phyloP scores from a whole-genome alignment of 2,329 filamentous ascomycete species.

The Alternaria ventricosa region DNA sequence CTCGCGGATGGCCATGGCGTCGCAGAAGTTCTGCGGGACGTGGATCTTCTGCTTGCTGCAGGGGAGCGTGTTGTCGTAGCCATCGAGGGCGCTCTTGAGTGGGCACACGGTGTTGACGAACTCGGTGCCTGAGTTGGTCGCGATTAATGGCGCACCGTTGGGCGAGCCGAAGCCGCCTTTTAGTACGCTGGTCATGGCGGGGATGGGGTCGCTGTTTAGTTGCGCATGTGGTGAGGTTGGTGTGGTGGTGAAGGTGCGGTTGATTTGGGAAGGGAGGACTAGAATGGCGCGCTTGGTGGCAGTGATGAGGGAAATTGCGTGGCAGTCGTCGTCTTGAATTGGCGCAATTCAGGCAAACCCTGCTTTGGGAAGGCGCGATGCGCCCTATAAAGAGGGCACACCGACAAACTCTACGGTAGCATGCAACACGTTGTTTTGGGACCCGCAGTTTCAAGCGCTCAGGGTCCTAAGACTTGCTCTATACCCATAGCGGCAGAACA shows the following conservation, averaged over 20 bases:
- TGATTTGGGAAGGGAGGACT: background rate
- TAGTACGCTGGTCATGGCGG: constrained; percentile 25
- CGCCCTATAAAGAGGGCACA: constrained; percentile 3
- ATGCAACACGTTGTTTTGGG: constrained; percentile 12
- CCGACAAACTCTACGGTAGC: background rate
- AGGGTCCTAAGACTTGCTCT: constrained; percentile 3
- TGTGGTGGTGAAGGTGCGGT: background rate
- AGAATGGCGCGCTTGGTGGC: background rate
- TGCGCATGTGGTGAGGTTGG: background rate
- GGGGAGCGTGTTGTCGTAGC: constrained; percentile 46
- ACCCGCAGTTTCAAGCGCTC: constrained; percentile 6
- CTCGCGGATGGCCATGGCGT: constrained; percentile 65
- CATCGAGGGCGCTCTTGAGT: constrained; percentile 41
- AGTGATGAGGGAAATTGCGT: background rate
- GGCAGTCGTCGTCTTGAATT: constrained; percentile 7
- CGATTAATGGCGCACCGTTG: constrained; percentile 18
- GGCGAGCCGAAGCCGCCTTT: constrained; percentile 30
- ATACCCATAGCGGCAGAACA: constrained; percentile 3
- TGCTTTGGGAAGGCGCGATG: constrained; percentile 5
- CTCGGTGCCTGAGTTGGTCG: constrained; percentile 42
- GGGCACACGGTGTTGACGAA: constrained; percentile 50
- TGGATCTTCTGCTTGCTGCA: constrained; percentile 40
- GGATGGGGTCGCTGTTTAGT: background rate
- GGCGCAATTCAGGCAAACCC: constrained; percentile 7
- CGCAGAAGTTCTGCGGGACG: constrained; percentile 56